Evolutionary conservation across 2,329 filamentous ascomycete genomes (phyloP).

Genomic region (Trichoderma harzianum): DNA sequence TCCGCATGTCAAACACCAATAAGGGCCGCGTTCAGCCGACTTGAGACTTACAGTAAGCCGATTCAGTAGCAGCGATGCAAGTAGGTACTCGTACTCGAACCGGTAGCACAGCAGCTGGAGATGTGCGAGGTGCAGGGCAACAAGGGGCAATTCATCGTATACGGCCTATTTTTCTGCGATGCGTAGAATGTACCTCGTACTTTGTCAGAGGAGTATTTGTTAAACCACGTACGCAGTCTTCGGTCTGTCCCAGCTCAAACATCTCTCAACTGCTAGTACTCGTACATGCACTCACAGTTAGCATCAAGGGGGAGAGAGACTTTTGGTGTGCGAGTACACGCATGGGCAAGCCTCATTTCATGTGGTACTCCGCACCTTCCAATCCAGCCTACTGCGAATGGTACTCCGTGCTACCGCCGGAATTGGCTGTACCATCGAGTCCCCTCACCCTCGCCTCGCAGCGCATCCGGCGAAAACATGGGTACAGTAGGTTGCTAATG

Average conservation of each 20-base stretch:
- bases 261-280: neutral
- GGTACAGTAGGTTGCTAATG: neutral
- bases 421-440: neutral
- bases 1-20: neutral
- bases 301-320: neutral
- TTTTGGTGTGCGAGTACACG: neutral
- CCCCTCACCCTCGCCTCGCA: neutral
- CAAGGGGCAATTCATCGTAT: neutral
- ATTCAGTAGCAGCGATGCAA: neutral
- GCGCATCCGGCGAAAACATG: conserved; percentile 12
- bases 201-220: neutral
- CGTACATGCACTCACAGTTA: neutral
- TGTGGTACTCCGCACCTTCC: conserved; percentile 5
- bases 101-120: neutral
- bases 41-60: conserved; percentile 8
- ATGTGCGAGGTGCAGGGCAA: neutral
- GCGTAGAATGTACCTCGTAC: neutral
- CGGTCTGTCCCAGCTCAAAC: too few relatives aligned
- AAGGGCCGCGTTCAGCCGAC: neutral
- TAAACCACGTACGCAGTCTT: neutral
- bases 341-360: conserved; percentile 2
- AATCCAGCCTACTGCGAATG: neutral
- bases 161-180: neutral
- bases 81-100: neutral
- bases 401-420: neutral